These are phyloP conservation scores for Fraxinus sp. DNA, from an alignment of 305 asterid genomes.

Conservation along the genomic window DNA sequence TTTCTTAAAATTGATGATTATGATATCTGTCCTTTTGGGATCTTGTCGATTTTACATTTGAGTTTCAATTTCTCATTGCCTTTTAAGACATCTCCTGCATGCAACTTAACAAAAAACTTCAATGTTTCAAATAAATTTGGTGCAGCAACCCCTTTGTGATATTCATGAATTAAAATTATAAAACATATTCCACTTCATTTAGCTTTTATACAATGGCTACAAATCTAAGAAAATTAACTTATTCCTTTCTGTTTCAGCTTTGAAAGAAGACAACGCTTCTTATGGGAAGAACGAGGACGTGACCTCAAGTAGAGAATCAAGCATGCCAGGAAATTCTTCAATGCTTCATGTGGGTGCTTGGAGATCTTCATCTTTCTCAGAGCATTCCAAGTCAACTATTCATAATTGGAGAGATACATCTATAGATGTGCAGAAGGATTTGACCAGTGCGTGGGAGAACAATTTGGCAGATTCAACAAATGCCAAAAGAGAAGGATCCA, in stretches of 20 bases:
- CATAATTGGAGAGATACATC: conserved; percentile 49
- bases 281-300: conserved; percentile 35
- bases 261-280: conserved; percentile 38
- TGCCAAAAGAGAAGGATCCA: conserved; percentile 38
- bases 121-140: background rate
- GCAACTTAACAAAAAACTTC: background rate
- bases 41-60: conserved; percentile 8
- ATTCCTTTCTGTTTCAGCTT: conserved; percentile 33
- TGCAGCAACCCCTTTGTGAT: background rate
- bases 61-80: conserved; percentile 2
- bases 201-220: conserved; percentile 10
- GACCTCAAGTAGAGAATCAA: conserved; percentile 38
- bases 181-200: background rate
- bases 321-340: conserved; percentile 44
- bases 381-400: conserved; percentile 39
- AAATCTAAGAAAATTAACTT: background rate
- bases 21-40: background rate
- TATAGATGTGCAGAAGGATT: conserved; percentile 37
- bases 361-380: conserved; percentile 55
- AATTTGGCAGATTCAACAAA: conserved; percentile 39
- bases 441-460: conserved; percentile 33
- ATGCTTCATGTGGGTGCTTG: conserved; percentile 42
- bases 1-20: conserved; percentile 5
- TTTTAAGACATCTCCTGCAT: background rate
- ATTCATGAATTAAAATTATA: conserved; percentile 10